Base-by-base conservation (phyloP, 257 asterid species). In the Euphrasia confusa region DNA sequence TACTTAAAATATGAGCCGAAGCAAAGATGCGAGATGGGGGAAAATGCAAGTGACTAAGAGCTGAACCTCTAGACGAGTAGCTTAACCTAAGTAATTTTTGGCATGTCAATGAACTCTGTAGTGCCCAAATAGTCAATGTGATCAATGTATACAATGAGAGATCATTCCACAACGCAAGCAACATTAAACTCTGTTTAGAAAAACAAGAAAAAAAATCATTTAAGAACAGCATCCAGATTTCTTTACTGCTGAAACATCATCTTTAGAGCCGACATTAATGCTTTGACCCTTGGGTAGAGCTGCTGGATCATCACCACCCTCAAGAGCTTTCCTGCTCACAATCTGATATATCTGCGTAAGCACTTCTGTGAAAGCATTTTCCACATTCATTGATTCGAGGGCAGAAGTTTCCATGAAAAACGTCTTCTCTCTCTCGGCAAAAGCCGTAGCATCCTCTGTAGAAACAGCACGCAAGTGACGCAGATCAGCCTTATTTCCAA, bases 371-470 rank as follows among this genome's bases (percentile, higher is more conserved):
- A 85, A 85, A 60, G 94, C 87, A 54, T 85, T 79, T 52, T 85
- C 94, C 45, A 85, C 94, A 39, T 85, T 85, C 83, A 77, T 42
- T 32, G 94, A 85, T 66, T 85, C 90, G 75, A 85, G 68, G 12
- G 94, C 94, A 33, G 94, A 85, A 24, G 93, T 84, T 71, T 84
- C 89, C 93, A 80, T 84, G 69, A 84, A 85, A 54, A 74, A 82
- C 0, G 83, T 79, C 57, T 40, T 79, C 66, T 85, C 90, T 64
- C 63, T 77, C 70, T 85, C 88, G 12, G 90, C 85, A 75, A 80
- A 85, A 55, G 84, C 81, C 44, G 74, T 69, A 3, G 86, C 81
- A 45, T 85, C 94, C 64, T 85, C 90, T 0, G 90, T 80, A 24
- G 87, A 74, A 59, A 85, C 90, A 64, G 90, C 87, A 10, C 90